Evolutionary conservation across 768 basidiomycete genomes (phyloP).

Genomic region (Rhizopogon vesiculosus): DNA sequence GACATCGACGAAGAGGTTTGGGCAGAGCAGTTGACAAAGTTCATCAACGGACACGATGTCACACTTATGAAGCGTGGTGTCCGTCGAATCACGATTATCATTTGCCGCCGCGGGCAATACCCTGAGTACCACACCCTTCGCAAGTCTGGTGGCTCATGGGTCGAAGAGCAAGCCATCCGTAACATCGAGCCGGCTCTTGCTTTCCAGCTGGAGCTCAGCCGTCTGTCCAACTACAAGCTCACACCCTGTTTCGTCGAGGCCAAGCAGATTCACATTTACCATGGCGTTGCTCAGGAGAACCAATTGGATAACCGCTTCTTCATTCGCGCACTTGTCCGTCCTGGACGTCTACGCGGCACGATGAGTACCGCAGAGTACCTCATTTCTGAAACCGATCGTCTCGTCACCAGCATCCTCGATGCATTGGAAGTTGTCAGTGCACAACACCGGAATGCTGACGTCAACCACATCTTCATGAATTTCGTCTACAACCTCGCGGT

Average conservation of each 20-base stretch:
- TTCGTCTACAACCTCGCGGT: conserved; percentile 97
- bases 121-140: conserved; percentile 94
- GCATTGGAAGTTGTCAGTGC: conserved; percentile 92
- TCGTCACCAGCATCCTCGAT: conserved; percentile 91
- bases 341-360: conserved; percentile 85
- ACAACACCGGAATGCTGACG: conserved; percentile 87
- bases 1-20: conserved; percentile 76
- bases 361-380: conserved; percentile 98
- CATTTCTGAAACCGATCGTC: conserved; percentile 95
- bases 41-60: conserved; percentile 64
- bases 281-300: conserved; percentile 92
- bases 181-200: conserved; percentile 98
- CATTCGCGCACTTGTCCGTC: conserved; percentile 92
- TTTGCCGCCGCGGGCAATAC: conserved; percentile 89
- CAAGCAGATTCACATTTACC: conserved; percentile 98
- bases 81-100: conserved; percentile 86
- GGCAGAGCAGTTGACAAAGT: conserved; percentile 63
- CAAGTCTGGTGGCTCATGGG: conserved; percentile 69
- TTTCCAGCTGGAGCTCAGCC: conserved; percentile 95
- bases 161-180: conserved; percentile 93
- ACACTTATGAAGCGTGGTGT: conserved; percentile 74
- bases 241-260: conserved; percentile 95
- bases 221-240: conserved; percentile 94
- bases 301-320: conserved; percentile 98
- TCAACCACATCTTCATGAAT: conserved; percentile 99